These are phyloP conservation scores for Chrysoporthe austroafricana DNA, from an alignment of 2,329 filamentous ascomycete genomes.

Conservation along the genomic window DNA sequence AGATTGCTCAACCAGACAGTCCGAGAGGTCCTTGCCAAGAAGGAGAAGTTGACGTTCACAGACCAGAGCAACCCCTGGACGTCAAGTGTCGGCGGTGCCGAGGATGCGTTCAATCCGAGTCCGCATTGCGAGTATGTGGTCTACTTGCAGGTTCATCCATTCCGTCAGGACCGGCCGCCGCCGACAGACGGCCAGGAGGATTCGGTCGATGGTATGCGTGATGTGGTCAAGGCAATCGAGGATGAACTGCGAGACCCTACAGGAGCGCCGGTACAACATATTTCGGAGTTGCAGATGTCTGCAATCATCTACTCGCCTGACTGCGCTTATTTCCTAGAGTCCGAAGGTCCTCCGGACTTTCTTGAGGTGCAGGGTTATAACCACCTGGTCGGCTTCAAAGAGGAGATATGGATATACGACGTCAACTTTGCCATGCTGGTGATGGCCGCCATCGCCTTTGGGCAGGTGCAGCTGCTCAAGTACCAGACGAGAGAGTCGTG, in stretches of 20 bases:
- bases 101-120: conserved; percentile 60
- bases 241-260: conserved; percentile 64
- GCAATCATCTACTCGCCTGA: conserved; percentile 69
- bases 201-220: conserved; percentile 38
- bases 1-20: conserved; percentile 75
- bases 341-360: conserved; percentile 63
- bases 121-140: conserved; percentile 90
- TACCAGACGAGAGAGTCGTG: conserved; percentile 68
- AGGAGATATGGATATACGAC: conserved; percentile 60
- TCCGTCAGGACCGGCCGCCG: conserved; percentile 31
- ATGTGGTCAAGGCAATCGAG: conserved; percentile 60
- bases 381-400: conserved; percentile 64
- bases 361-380: conserved; percentile 52
- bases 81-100: conserved; percentile 65
- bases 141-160: conserved; percentile 77
- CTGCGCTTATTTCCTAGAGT: conserved; percentile 68
- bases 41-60: conserved; percentile 58
- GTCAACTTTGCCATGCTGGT: conserved; percentile 63
- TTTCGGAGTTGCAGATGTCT: conserved; percentile 64
- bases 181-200: conserved; percentile 43
- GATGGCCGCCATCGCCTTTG: conserved; percentile 59
- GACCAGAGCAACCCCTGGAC: conserved; percentile 76
- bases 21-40: conserved; percentile 66
- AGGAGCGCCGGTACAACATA: conserved; percentile 58
- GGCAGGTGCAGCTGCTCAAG: conserved; percentile 66